Conservation (phyloP, 2,329 filamentous ascomycete genomes). For the Fusarium domesticum region DNA sequence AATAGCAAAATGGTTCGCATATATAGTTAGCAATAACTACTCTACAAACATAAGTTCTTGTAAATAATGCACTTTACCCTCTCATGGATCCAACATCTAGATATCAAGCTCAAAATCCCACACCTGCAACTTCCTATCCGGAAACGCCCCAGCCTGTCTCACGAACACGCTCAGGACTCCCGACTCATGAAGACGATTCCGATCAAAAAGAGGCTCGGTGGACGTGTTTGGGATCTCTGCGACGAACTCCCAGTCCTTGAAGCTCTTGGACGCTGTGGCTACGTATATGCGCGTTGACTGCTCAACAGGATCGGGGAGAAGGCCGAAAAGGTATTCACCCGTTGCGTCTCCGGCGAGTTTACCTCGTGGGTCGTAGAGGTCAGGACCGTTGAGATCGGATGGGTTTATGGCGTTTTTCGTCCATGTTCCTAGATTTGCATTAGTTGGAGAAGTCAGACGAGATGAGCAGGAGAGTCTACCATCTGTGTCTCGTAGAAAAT, state of each 20-base stretch:
- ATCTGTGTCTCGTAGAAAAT: conserved; percentile 7
- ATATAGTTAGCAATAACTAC: too few species aligned
- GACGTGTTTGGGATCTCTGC: conserved; percentile 14
- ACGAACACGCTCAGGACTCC: conserved; percentile 13
- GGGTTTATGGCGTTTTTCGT: conserved; percentile 14
- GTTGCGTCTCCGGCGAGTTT: conserved; percentile 14
- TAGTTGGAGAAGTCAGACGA: rapidly evolving
- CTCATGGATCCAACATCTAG: too few species aligned
- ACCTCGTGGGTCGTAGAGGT: conserved; percentile 15
- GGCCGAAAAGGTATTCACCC: conserved; percentile 9
- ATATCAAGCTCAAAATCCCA: conserved; percentile 20
- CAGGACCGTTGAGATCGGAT: conserved; percentile 10
- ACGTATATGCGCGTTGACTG: conserved; percentile 8
- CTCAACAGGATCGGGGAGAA: conserved; percentile 7
- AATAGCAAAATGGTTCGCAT: too few species aligned
- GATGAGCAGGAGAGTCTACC: neutral
- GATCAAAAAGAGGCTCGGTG: conserved; percentile 15
- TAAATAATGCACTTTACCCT: too few species aligned
- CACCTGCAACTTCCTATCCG: conserved; percentile 13
- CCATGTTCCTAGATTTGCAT: conserved; percentile 4
- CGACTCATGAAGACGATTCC: conserved; percentile 2
- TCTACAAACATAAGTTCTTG: too few species aligned
- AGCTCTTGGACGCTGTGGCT: conserved; percentile 1
- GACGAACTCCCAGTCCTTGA: conserved; percentile 12
- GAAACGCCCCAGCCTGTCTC: conserved; percentile 9